Evolutionary conservation across 1,284 basidiomycete genomes (phyloP).

Genomic region (Ustilago tritici): DNA sequence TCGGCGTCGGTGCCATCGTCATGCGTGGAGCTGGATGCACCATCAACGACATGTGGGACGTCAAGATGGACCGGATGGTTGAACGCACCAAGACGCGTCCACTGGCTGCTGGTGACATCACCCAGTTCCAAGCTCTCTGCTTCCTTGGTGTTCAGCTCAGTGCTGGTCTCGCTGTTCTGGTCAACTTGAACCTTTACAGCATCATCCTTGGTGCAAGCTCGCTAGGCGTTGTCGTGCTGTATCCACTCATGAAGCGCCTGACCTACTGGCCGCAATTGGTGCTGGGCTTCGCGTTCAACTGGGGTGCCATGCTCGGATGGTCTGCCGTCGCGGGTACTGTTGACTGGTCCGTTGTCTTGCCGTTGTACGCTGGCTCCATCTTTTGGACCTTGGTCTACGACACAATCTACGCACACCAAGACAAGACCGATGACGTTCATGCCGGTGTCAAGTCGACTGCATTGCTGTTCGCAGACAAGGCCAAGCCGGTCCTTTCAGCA

Average conservation of each 20-base stretch:
- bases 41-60: slow-evolving; percentile 99
- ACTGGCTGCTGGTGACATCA: slow-evolving; percentile 85
- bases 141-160: slow-evolving; percentile 88
- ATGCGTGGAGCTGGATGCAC: slow-evolving; percentile 99
- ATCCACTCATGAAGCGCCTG: slow-evolving; percentile 97
- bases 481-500: slow-evolving; percentile 80
- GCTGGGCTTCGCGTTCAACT: slow-evolving; percentile 87
- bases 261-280: slow-evolving; percentile 94
- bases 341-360: slow-evolving; percentile 80
- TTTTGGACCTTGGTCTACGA: slow-evolving; percentile 98
- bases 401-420: slow-evolving; percentile 98
- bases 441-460: slow-evolving; percentile 95
- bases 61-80: slow-evolving; percentile 86
- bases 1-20: slow-evolving; percentile 88
- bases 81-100: slow-evolving; percentile 78
- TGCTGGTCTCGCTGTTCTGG: slow-evolving; percentile 86
- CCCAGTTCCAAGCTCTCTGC: slow-evolving; percentile 79
- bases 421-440: slow-evolving; percentile 89
- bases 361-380: slow-evolving; percentile 88
- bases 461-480: slow-evolving; percentile 80
- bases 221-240: slow-evolving; percentile 85
- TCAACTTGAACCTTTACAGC: slow-evolving; percentile 95
- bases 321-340: slow-evolving; percentile 87
- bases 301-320: slow-evolving; percentile 96
- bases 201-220: slow-evolving; percentile 92